These are phyloP conservation scores for Alopecurus myosuroides DNA, from an alignment of 176 grass and related monocot genomes.

Conservation along the genomic window DNA sequence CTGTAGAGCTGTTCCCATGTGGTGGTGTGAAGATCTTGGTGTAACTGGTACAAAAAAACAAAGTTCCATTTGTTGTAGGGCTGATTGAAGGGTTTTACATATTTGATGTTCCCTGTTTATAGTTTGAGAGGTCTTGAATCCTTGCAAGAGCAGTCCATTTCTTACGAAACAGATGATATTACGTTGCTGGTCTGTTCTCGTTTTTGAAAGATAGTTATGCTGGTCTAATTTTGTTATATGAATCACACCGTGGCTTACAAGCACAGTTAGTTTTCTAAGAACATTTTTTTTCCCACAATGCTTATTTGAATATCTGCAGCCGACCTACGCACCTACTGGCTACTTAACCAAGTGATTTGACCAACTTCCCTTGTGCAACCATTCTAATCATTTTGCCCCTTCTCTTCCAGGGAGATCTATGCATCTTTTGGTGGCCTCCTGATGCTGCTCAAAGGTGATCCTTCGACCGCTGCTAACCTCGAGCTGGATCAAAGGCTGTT, in stretches of 20 bases:
- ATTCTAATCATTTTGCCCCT: background rate
- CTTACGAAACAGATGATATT: background rate
- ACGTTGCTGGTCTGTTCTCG: background rate
- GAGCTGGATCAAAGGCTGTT: slow-evolving; percentile 60
- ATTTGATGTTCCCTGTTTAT: background rate
- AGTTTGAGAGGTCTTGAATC: background rate
- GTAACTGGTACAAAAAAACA: background rate
- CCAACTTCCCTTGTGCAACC: background rate
- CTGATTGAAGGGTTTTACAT: background rate
- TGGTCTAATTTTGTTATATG: background rate
- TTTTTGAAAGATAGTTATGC: background rate
- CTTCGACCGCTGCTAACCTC: slow-evolving; percentile 26
- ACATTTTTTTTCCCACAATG: background rate
- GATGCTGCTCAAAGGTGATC: slow-evolving; percentile 55
- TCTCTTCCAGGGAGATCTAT: slow-evolving; percentile 38
- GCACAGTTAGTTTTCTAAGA: background rate
- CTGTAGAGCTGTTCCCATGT: background rate
- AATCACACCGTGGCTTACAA: background rate
- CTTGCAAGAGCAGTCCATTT: background rate
- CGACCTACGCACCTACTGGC: background rate
- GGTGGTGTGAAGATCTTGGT: background rate
- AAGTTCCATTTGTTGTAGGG: background rate
- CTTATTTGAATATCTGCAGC: background rate
- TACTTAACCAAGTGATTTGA: background rate
- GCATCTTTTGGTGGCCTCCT: slow-evolving; percentile 51